Evolutionary conservation across 352 stramenopile genomes (phyloP).

Genomic region (Globisporangium megalacanthum): DNA sequence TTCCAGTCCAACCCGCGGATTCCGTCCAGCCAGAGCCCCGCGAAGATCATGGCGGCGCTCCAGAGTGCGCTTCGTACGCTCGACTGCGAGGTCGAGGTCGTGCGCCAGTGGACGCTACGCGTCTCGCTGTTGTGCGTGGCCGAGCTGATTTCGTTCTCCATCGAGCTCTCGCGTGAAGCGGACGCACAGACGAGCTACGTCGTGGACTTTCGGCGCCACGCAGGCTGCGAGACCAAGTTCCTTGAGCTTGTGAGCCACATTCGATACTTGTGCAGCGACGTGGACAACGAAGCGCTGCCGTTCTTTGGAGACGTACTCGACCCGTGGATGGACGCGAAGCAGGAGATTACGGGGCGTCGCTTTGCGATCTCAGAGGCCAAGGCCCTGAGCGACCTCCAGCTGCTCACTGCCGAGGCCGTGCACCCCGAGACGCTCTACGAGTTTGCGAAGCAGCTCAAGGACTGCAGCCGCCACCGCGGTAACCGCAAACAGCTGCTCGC

Average conservation of each 20-base stretch:
- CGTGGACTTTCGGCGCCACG: conserved; percentile 48
- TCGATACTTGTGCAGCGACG: conserved; percentile 40
- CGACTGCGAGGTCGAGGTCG: conserved; percentile 30
- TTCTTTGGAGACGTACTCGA: conserved; percentile 42
- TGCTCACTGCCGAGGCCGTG: conserved; percentile 50
- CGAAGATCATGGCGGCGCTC: conserved; percentile 50
- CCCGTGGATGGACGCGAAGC: conserved; percentile 47
- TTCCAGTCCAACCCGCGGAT: conserved; percentile 51
- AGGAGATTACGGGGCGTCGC: conserved; percentile 41
- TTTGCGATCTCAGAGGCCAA: conserved; percentile 52
- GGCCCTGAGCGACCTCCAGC: conserved; percentile 38
- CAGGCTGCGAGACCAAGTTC: conserved; percentile 55
- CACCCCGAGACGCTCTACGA: conserved; percentile 59
- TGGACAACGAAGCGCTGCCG: conserved; percentile 55
- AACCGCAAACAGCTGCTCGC: conserved; percentile 64
- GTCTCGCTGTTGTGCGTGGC: conserved; percentile 58
- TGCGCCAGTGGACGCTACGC: conserved; percentile 36
- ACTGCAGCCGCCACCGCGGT: conserved; percentile 61
- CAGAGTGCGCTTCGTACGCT: conserved; percentile 26
- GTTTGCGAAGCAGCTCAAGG: conserved; percentile 57
- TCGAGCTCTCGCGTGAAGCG: conserved; percentile 43
- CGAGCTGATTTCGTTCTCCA: conserved; percentile 55
- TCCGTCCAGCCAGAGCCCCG: conserved; percentile 26
- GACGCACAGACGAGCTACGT: conserved; percentile 27
- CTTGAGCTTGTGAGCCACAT: conserved; percentile 46